These are phyloP conservation scores for Aquilaria sinensis DNA, from an alignment of 345 rosid genomes.

Conservation along the genomic window DNA sequence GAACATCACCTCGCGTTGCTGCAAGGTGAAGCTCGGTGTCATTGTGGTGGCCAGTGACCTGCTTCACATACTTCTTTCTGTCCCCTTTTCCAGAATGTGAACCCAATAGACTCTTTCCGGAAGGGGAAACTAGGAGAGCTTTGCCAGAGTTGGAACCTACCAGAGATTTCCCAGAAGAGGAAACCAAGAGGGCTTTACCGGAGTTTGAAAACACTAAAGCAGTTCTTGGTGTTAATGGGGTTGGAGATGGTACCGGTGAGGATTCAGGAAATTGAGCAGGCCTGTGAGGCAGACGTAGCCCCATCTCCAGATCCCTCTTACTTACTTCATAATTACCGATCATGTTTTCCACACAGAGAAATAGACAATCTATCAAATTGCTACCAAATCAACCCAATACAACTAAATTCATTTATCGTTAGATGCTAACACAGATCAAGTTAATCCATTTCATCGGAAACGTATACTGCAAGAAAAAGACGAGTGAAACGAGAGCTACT, in stretches of 20 bases:
- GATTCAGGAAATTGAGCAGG: constrained; percentile 15
- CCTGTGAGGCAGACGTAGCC: constrained; percentile 12
- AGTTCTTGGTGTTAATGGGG: constrained; percentile 32
- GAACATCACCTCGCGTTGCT: constrained; percentile 75
- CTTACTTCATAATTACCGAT: constrained; percentile 15
- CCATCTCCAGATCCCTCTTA: constrained; percentile 32
- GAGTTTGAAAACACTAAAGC: constrained; percentile 33
- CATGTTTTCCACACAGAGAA: not conserved
- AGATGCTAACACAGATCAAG: too few species aligned
- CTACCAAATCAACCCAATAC: too few species aligned
- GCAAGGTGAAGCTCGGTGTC: constrained; percentile 96
- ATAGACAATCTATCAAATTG: too few species aligned
- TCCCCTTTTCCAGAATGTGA: constrained; percentile 80
- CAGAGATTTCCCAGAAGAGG: constrained; percentile 52
- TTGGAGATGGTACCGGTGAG: not conserved
- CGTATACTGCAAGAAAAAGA: too few species aligned
- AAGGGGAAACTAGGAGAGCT: constrained; percentile 51
- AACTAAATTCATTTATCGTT: too few species aligned
- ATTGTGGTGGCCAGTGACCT: constrained; percentile 89
- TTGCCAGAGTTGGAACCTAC: constrained; percentile 56
- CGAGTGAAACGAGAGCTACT: too few species aligned
- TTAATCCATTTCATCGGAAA: too few species aligned
- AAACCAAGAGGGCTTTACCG: constrained; percentile 33
- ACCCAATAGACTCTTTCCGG: constrained; percentile 51
- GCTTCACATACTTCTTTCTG: constrained; percentile 87